Base-by-base conservation (phyloP, 176 grass and related monocot species). In the Pontederia crassipes region DNA sequence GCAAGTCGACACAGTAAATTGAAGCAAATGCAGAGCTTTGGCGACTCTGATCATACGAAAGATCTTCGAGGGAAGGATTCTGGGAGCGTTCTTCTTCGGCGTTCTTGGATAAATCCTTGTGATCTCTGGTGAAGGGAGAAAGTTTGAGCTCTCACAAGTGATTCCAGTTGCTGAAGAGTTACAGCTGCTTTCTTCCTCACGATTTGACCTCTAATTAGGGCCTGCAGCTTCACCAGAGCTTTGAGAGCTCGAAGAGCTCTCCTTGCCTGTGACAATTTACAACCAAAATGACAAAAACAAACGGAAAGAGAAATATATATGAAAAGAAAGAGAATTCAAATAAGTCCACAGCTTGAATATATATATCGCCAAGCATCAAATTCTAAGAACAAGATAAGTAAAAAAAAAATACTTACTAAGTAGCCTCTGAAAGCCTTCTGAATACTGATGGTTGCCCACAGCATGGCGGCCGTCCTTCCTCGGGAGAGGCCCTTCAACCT, bases 391-490 rank as follows among this genome's bases (percentile, higher is more conserved):
- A 24, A 24, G 9, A 24, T 58, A 69, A 18, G 50, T 0, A 4
- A 15, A 20, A 46, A 2, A 18, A n/a, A 61, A 9, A n/a, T 55
- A 10, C 84, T 59, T 88, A 98, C 94, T 71, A 98, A 70, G 73
- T 86, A 85, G 15, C 94, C 82, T 71, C 77, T 92, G 82, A 86
- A 98, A 47, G 75, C 70, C 48, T 85, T 98, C 60, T 98, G 94
- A 59, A 98, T 81, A 58, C 74, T 58, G 61, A 86, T 61, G 17
- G 88, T 79, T 2, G 85, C 94, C 77, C 35, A 61, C 3, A 28
- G 46, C 62, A 28, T 28, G 24, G 17, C 9, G 2, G 32, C 32
- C 32, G 6, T 40, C 13, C 18, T 51, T 17, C 40, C 66, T 11
- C 54, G 46, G 32, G 52, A 52, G 28, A 56, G 32, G 66, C 66